Evolutionary conservation across 2,329 filamentous ascomycete species (phyloP).

Genomic region (Clarireedia hainanense): DNA sequence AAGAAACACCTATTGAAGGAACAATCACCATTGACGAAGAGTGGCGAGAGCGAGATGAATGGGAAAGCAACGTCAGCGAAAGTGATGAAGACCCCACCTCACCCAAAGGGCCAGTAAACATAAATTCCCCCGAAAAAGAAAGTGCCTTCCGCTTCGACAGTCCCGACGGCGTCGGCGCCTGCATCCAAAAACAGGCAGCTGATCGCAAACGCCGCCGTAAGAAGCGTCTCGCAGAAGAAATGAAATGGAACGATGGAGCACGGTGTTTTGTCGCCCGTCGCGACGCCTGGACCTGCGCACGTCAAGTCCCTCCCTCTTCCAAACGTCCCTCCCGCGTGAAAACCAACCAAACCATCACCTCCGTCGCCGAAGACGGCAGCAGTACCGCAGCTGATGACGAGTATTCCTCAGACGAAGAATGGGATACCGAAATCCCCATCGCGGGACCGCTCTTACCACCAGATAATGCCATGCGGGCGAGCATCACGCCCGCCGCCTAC

Average conservation of each 20-base stretch:
- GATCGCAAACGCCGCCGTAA: conserved; percentile 35
- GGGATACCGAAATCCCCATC: conserved; percentile 49
- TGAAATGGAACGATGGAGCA: conserved; percentile 73
- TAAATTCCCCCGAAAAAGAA: conserved; percentile 11
- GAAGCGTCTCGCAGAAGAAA: conserved; percentile 53
- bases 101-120: conserved; percentile 10
- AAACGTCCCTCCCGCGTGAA: conserved; percentile 4
- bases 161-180: conserved; percentile 32
- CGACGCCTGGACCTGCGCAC: conserved; percentile 80
- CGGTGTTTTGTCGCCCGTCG: conserved; percentile 70
- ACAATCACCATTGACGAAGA: conserved; percentile 5
- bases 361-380: conserved; percentile 15
- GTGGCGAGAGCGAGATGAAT: conserved; percentile 30
- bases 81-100: conserved; percentile 20
- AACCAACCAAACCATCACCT: conserved; percentile 31
- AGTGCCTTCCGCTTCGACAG: conserved; percentile 33
- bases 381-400: conserved; percentile 19
- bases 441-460: conserved; percentile 65
- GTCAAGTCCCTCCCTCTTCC: conserved; percentile 41
- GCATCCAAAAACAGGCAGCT: conserved; percentile 14
- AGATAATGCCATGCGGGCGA: conserved; percentile 67
- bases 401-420: conserved; percentile 18
- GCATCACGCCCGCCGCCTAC: conserved; percentile 68
- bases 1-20: conserved; percentile 2
- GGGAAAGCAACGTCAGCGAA: conserved; percentile 26